Base-by-base conservation (phyloP, 257 asterid genomes). In the Marsdenia floribunda region DNA sequence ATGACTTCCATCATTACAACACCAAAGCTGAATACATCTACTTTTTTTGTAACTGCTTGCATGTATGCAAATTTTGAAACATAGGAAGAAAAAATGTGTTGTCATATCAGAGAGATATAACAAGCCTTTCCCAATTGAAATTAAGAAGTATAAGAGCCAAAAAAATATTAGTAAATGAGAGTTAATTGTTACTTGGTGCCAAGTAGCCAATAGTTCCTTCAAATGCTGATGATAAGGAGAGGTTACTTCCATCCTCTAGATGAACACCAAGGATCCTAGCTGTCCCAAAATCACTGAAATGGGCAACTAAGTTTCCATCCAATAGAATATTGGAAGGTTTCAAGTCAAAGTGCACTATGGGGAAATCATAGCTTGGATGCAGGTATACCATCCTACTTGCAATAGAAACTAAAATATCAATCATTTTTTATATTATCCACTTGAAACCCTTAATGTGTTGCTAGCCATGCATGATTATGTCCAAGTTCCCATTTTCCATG, bases 171-270 rank as follows among this genome's bases (percentile, higher is more conserved):
- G 2, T 11, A 4, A 21, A 29, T 6, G 1, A 13, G 44, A 22
- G 3, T 37, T n/a, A 64, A 21, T 72, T 70, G 26, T 75, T 80
- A 89, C 98, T 96, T 82, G 98, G 97, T 65, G 97, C 97, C 73
- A 89, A 79, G 93, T 93, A 93, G 73, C 98, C 98, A 67, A 93
- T 93, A 15, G 96, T 93, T 77, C 98, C 97, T 89, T 89, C 83
- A 77, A 93, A 89, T 12, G 90, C 87, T 6, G 93, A 87, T 37
- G 92, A 78, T 52, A 90, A 81, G 0, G 91, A 86, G 2, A 66
- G 19, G 76, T 83, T 71, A 58, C 76, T 73, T 61, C 84, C 90
- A n/a, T 77, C 86, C 61, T 90, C 92, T 10, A 76, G 78, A 82
- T 79, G 85, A 72, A 89, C 55, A 11, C 98, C 97, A 35, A 91